Evolutionary conservation across 139 green algal species (phyloP), one percentile per base, ranked within the genome.

Genomic region (Trebouxia sp.): DNA sequence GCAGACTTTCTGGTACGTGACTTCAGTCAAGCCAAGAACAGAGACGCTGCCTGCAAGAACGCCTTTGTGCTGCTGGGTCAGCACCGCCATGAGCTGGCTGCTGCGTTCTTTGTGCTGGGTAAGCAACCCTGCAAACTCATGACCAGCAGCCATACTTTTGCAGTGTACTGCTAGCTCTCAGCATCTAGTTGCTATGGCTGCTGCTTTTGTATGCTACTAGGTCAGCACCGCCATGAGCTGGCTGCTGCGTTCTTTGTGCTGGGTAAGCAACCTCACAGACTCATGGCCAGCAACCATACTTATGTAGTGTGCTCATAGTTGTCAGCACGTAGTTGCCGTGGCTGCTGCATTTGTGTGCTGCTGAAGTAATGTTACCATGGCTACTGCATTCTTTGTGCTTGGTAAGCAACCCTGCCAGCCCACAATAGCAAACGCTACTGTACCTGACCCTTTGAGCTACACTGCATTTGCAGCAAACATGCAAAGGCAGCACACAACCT

Each of bases 181-280:
- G n/a, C n/a, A n/a, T n/a, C n/a, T n/a, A n/a, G n/a, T n/a, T n/a
- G n/a, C n/a, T n/a, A n/a, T n/a, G n/a, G n/a, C n/a, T n/a, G n/a
- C n/a, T n/a, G n/a, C n/a, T n/a, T n/a, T n/a, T n/a, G n/a, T 82
- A 90, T 94, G 47, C 87, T 98, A 65, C 84, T 98, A 66, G 91
- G 90, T 0, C 90, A 98, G 85, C 95, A 98, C 90, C 84, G 92
- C 45, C 88, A 91, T 51, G 80, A 92, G 76, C 84, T 97, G 53
- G 94, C 93, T 9, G 92, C 94, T 1, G 88, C 89, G 11, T 97
- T 98, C 86, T 98, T 98, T 82, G 65, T 98, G 15, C 87, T 98
- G 4, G 91, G 87, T 79, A 78, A 37, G 81, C 47, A 47, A 11
- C 9, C 30, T 11, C 1, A 37, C 6, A 50, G 17, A 35, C 30